These are phyloP conservation scores for Diaporthe sp. DNA, from an alignment of 2,329 filamentous ascomycete genomes.

Conservation along the genomic window DNA sequence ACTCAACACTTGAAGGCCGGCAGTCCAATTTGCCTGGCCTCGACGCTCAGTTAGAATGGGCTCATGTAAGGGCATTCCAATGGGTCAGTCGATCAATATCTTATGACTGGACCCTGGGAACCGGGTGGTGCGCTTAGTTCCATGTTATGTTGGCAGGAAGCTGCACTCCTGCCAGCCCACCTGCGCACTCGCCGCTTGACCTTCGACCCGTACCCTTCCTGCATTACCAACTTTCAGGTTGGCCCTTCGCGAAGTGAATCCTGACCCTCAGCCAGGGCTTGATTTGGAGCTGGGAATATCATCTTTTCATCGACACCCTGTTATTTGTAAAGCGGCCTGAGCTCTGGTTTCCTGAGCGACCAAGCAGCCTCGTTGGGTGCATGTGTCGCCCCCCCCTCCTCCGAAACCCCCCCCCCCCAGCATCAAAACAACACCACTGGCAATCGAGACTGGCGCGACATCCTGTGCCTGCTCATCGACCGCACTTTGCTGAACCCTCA, in stretches of 20 bases:
- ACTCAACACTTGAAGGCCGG: background rate
- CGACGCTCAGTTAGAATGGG: background rate
- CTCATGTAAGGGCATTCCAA: constrained; percentile 11
- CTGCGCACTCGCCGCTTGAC: background rate
- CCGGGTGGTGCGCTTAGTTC: background rate
- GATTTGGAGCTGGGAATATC: constrained; percentile 11
- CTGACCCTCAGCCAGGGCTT: background rate
- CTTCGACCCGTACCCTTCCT: background rate
- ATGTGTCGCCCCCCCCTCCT: constrained; percentile 1
- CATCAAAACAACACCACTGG: constrained; percentile 6
- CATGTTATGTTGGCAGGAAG: background rate
- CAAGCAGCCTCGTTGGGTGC: background rate
- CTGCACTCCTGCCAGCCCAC: background rate
- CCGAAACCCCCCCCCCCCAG: constrained; percentile 10
- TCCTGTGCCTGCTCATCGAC: background rate
- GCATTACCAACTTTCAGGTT: background rate
- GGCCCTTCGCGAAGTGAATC: background rate
- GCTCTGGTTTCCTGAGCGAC: constrained; percentile 17
- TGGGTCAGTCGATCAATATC: constrained; percentile 1
- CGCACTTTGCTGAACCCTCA: constrained; percentile 17
- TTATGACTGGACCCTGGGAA: background rate
- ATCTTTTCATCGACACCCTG: constrained; percentile 32
- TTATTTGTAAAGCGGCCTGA: constrained; percentile 24
- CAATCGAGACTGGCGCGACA: background rate
- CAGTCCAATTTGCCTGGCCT: background rate